Conservation (phyloP, 805 yeast genomes). For the Metschnikowia kunwiensis region DNA sequence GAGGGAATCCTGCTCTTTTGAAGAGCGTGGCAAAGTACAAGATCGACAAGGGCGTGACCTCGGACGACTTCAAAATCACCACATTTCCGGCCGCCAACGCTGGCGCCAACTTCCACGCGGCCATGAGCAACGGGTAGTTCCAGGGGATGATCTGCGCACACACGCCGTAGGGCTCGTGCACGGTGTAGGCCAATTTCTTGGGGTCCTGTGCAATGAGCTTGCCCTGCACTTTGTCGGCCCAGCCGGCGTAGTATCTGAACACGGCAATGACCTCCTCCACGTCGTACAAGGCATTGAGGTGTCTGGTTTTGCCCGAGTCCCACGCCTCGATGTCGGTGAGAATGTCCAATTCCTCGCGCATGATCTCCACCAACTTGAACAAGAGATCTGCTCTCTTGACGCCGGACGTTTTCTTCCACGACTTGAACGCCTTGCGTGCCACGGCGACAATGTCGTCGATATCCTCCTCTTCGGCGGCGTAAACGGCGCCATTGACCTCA, state of each 20-base stretch:
- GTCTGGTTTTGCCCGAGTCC: slow-evolving; percentile 48
- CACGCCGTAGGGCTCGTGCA: slow-evolving; percentile 64
- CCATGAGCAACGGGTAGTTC: slow-evolving; percentile 69
- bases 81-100: slow-evolving; percentile 80
- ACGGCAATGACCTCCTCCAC: slow-evolving; percentile 44
- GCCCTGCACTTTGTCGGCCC: slow-evolving; percentile 59
- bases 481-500: slow-evolving; percentile 40
- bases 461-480: slow-evolving; percentile 41
- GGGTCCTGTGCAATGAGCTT: slow-evolving; percentile 41
- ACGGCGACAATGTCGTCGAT: slow-evolving; percentile 41
- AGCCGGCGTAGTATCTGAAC: slow-evolving; percentile 56
- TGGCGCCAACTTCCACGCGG: slow-evolving; percentile 79
- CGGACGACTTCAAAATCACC: slow-evolving; percentile 70
- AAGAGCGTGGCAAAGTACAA: slow-evolving; percentile 57
- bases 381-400: slow-evolving; percentile 39
- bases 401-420: slow-evolving; percentile 48
- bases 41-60: slow-evolving; percentile 70
- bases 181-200: slow-evolving; percentile 59
- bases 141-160: slow-evolving; percentile 71
- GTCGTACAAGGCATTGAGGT: slow-evolving; percentile 48
- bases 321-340: slow-evolving; percentile 42
- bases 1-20: slow-evolving; percentile 68
- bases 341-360: slow-evolving; percentile 33
- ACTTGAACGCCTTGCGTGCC: slow-evolving; percentile 38
- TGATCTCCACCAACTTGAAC: slow-evolving; percentile 35